Evolutionary conservation across 441 rosid species (phyloP), one percentile per base, ranked within the genome.

Genomic region (Euphorbia schlechtendalii): DNA sequence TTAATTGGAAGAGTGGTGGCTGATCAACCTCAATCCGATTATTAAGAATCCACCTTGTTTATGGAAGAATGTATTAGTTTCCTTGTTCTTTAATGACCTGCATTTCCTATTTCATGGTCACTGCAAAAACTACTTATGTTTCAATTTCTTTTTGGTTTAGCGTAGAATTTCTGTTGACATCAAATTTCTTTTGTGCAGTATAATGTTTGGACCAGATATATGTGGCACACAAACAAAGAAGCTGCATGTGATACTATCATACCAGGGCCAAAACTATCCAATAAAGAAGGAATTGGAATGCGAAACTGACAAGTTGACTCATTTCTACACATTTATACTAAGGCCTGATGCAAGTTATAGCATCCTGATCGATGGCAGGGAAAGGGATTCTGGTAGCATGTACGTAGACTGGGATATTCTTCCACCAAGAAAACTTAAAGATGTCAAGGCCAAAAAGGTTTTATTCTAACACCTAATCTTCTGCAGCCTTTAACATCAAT

Each of bases 191-290:
- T 51, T 59, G 43, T 82, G 85, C 90, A 93, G 97, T 72, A 57
- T 93, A 54, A 93, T 93, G 98, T 93, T 90, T 74, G 98, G 98
- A 74, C 98, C 98, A 59, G 98, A 93, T 74, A 78, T 93, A 64
- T 93, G 98, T 49, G 98, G 98, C 57, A 72, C 93, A 0, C 96
- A 90, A 81, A 90, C 83, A 20, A 93, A 93, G 82, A 86, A 90
- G 81, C 87, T 93, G 67, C 97, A 93, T 74, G 75, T 84, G 32
- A 90, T 93, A 67, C 61, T 88, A 41, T 90, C 98, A 32, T 93
- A 93, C 71, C 97, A 93, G 55, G 98, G 98, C 41, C 98, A 93
- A 75, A 93, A 90, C 67, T 93, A 90, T 78, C 97, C 96, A 1
- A 78, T 86, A 12, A 90, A 83, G 59, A 93, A 90, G 83, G 95